Base-by-base conservation (phyloP, 2,329 filamentous ascomycete genomes). In the Ophiostoma perfectum region DNA sequence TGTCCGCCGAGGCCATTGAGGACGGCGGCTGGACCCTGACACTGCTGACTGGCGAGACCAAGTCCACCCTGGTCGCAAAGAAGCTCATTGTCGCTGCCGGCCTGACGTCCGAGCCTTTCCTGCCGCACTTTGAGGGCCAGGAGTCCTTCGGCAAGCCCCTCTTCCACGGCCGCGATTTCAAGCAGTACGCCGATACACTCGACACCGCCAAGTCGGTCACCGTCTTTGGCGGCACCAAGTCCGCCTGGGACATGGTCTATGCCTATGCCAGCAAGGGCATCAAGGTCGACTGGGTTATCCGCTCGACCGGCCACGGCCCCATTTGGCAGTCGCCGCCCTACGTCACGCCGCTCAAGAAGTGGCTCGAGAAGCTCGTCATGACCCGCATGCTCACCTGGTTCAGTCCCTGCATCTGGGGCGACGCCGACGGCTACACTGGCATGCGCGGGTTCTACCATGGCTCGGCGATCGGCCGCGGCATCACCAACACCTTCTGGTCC, bases 371-470 rank as follows among this genome's bases (percentile, higher is more conserved):
- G 73, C 81, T 92, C 4, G 82, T 89, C 4, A 83, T 82, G 44
- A 89, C 85, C 0, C 86, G 90, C 0, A 82, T 90, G 71, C 78
- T 93, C 67, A 90, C 86, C 1, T 92, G 88, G 87, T 87, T 93
- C 76, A 88, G 85, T 66, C 90, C 91, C 0, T 93, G 90, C 74
- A 83, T 90, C 14, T 93, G 89, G 88, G 88, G 87, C 4, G 80
- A 81, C 1, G 83, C 82, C 1, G 88, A 87, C 73, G 88, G 88
- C 0, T 89, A 83, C 71, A 78, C 81, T 12, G 78, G 78, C 11
- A 78, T 85, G 1, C 81, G 86, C 3, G 74, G 76, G 9, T 85
- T 89, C 70, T 78, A 88, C 64, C 87, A 90, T 71, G 79, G 80
- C 36, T 89, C 85, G 0, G 76, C 78, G 45, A 67, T 88, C 1